Evolutionary conservation across 2,329 filamentous ascomycete genomes (phyloP).

Genomic region (Fusarium euwallaceae): DNA sequence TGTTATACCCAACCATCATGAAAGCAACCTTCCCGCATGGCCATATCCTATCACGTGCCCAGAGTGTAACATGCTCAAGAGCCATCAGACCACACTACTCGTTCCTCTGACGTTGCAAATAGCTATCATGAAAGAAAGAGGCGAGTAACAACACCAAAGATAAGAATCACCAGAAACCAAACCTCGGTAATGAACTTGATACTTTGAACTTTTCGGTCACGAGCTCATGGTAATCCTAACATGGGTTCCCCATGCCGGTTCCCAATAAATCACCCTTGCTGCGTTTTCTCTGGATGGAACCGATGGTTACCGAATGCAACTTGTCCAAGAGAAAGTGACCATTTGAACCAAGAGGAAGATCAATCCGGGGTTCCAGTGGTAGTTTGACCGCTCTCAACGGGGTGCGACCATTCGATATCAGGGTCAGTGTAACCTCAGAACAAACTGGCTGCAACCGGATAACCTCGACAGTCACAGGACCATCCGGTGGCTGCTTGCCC

Average conservation of each 20-base stretch:
- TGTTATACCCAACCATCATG: neutral
- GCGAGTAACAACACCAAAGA: neutral
- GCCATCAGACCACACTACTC: neutral
- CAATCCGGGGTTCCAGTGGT: neutral
- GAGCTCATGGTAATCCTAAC: neutral
- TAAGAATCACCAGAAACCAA: neutral
- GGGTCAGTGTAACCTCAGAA: constrained; percentile 2
- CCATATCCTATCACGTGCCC: neutral
- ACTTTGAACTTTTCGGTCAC: neutral
- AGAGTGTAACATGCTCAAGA: neutral
- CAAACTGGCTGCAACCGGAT: neutral
- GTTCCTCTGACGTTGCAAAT: neutral
- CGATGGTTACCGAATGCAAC: constrained; percentile 9
- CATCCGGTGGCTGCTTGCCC: neutral
- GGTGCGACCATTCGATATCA: constrained; percentile 2
- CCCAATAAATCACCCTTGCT: neutral
- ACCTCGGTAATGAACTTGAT: neutral
- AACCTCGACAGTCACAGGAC: neutral
- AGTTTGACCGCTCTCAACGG: neutral
- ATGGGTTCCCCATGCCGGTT: constrained; percentile 4
- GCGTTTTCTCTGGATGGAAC: neutral
- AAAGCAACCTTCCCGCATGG: neutral
- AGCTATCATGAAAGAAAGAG: neutral
- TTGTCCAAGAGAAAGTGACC: neutral
- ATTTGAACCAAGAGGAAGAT: neutral